Evolutionary conservation across 768 basidiomycete species (phyloP), one percentile per base, ranked within the genome.

Genomic region (Rubroboletus pulcherrimus): DNA sequence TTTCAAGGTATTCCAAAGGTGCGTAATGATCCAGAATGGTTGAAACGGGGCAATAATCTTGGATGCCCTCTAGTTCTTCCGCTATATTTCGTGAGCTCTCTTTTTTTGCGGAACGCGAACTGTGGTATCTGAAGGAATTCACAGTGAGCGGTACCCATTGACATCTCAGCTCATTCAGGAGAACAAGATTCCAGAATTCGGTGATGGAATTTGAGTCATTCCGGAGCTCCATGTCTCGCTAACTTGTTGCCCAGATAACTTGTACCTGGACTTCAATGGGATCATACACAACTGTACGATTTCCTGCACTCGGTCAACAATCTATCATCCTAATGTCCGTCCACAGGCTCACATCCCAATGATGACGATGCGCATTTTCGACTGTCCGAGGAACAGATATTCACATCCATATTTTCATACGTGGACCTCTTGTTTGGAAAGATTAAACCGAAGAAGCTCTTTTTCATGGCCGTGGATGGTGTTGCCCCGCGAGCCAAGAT

Each of bases 171-270:
- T 98, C 55, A 97, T 98, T 60, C 86, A 96, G 72, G 94, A 97
- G 78, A 97, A 98, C 77, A 93, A 94, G 78, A 98, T 99, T 58
- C 96, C 94, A 15, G 97, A 98, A 74, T 99, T 99, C 68, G 96
- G 93, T 89, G 58, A 57, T 81, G 69, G 2, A 44, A 35, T 33
- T 48, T 21, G 21, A 53, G 3, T 26, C 8, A 31, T 29, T 38
- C 9, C 9, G 14, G 21, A 4, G n/a, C 5, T 47, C 10, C 44
- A 35, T 19, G 21, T 55, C 59, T 59, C 7, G 43, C 55, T 61
- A 6, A 67, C 45, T 35, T 42, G 54, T 50, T 59, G 45, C 53
- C 15, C 63, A 91, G 90, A 93, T 73, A 94, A 94, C 67, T 75
- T 95, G 45, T 94, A 96, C 71, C 82, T 96, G 62, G 94, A 96